These are phyloP conservation scores for Naganishia liquefaciens DNA, from an alignment of 1,284 basidiomycete species.

Conservation along the genomic window DNA sequence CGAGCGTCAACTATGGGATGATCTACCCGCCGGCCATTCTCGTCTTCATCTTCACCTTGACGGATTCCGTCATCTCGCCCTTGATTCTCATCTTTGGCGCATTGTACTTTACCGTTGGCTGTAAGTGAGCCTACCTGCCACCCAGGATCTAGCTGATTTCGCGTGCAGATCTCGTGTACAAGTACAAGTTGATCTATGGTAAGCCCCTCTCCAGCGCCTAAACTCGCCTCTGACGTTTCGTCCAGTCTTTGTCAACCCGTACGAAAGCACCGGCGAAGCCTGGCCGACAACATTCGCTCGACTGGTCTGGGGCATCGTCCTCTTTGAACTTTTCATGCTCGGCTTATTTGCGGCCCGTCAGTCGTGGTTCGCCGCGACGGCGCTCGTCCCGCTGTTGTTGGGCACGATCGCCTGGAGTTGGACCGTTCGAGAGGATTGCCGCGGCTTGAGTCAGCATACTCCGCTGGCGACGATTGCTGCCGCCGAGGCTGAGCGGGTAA, in stretches of 20 bases:
- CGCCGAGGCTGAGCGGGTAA: slow-evolving; percentile 54
- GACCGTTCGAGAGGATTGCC: slow-evolving; percentile 68
- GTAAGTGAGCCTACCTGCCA: slow-evolving; percentile 38
- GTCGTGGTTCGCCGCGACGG: slow-evolving; percentile 75
- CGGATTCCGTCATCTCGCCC: slow-evolving; percentile 94
- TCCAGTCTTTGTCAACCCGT: slow-evolving; percentile 54
- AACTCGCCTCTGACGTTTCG: neutral
- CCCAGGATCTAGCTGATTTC: neutral
- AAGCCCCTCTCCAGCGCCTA: slow-evolving; percentile 42
- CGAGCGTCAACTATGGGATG: slow-evolving; percentile 88
- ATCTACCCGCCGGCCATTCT: slow-evolving; percentile 94
- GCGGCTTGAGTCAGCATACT: slow-evolving; percentile 77
- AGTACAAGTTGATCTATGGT: slow-evolving; percentile 95
- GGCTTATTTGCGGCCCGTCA: slow-evolving; percentile 81
- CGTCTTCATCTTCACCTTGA: slow-evolving; percentile 89
- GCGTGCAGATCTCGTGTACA: slow-evolving; percentile 75
- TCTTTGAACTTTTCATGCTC: slow-evolving; percentile 86
- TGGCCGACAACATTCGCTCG: slow-evolving; percentile 90
- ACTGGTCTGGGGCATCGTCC: slow-evolving; percentile 81
- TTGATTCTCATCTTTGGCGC: slow-evolving; percentile 92
- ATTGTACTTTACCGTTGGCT: slow-evolving; percentile 89
- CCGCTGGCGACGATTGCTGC: slow-evolving; percentile 78
- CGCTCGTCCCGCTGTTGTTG: slow-evolving; percentile 72
- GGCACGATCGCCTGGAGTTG: slow-evolving; percentile 79
- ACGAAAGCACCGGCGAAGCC: slow-evolving; percentile 54